A percentile compares a stretch with the other conserved stretches of the same genome.
phyloP scores from a whole-genome alignment of 345 rosid genomes.

The Euclidium syriacum region DNA sequence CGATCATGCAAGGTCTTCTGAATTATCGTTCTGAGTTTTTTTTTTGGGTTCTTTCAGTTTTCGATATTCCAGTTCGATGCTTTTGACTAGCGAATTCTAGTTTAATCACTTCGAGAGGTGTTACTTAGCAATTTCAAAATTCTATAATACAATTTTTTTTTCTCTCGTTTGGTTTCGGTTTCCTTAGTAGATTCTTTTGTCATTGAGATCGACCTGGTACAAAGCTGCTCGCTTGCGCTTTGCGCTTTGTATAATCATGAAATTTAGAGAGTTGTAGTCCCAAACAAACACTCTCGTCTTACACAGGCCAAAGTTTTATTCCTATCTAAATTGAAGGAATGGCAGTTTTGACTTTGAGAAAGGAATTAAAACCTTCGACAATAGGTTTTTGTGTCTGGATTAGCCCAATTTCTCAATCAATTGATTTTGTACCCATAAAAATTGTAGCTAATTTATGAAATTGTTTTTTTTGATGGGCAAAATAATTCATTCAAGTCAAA shows the following conservation, averaged over 20 bases:
- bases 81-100: not conserved
- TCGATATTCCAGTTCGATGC: not conserved
- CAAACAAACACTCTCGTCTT: not conserved
- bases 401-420: not conserved
- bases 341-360: not conserved
- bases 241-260: too few relatives aligned
- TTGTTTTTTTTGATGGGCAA: too few relatives aligned
- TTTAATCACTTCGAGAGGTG: not conserved
- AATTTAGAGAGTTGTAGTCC: not conserved
- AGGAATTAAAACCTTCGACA: not conserved
- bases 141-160: too few relatives aligned
- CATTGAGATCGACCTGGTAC: not conserved
- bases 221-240: too few relatives aligned
- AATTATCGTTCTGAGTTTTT: not conserved
- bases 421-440: too few relatives aligned
- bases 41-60: not conserved
- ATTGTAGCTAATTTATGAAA: too few relatives aligned
- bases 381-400: not conserved
- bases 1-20: slow-evolving; percentile 8
- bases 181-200: not conserved
- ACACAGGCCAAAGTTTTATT: not conserved
- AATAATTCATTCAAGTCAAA: too few relatives aligned
- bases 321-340: not conserved
- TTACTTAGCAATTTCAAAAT: not conserved
- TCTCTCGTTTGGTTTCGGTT: not conserved